Percentiles rank a stretch among this genome's conserved stretches.
Evolutionary conservation across 257 asterid genomes (phyloP).

Genomic region (Mitragyna speciosa): DNA sequence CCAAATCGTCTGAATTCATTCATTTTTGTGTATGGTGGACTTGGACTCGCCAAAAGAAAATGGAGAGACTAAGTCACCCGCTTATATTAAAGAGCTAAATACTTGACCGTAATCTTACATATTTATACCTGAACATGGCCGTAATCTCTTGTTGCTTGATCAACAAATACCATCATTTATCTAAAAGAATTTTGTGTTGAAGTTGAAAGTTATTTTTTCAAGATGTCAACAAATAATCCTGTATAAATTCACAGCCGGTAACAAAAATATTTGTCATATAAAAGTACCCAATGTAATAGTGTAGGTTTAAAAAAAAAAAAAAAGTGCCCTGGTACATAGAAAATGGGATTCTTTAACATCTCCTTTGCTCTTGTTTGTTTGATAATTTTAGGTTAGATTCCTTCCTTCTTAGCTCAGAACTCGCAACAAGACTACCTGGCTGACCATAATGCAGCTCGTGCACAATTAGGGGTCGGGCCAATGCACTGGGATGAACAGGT

Average conservation of each 20-base stretch:
- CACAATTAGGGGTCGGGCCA: constrained; percentile 29
- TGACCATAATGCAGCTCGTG: constrained; percentile 41
- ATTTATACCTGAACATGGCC: not conserved
- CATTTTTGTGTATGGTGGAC: not conserved
- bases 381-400: not conserved
- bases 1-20: not conserved
- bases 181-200: not conserved
- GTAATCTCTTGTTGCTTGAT: not conserved
- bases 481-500: constrained; percentile 44
- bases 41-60: too few relatives aligned
- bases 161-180: not conserved
- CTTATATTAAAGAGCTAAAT: not conserved
- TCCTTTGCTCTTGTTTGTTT: not conserved
- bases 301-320: too few relatives aligned
- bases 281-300: too few relatives aligned
- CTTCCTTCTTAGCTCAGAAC: constrained; percentile 25
- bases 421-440: constrained; percentile 24
- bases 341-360: constrained; percentile 9
- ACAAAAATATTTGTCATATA: not conserved
- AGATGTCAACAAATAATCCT: not conserved
- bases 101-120: not conserved
- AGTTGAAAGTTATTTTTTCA: not conserved
- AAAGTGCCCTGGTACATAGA: too few relatives aligned
- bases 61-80: too few relatives aligned
- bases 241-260: constrained; percentile 1